Percentiles rank a stretch among this genome's conserved stretches.
These are phyloP conservation scores for Protomyces arabidopsidicola DNA, from an alignment of 1,139 yeast genomes.

Conservation along the genomic window DNA sequence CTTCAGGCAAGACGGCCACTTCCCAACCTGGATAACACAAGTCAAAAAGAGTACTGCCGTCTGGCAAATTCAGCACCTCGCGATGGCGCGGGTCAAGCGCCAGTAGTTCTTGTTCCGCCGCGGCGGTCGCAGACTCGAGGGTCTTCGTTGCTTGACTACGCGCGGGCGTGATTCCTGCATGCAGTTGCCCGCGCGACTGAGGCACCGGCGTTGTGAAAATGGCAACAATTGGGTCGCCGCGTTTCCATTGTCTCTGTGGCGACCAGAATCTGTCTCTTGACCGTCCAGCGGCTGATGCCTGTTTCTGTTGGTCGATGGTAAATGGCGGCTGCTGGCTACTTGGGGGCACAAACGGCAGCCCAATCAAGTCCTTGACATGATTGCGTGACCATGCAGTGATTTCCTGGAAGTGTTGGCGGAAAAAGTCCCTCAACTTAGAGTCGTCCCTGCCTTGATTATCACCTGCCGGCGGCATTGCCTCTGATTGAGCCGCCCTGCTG, in stretches of 20 bases:
- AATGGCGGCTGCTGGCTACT: conserved; percentile 11
- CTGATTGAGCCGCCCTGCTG: background rate
- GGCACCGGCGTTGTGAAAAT: background rate
- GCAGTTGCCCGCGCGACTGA: background rate
- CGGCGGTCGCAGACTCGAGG: background rate
- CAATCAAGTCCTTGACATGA: conserved; percentile 13
- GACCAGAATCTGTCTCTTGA: conserved; percentile 3
- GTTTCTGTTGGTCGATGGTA: conserved; percentile 1
- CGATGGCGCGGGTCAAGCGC: background rate
- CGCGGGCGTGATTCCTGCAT: background rate
- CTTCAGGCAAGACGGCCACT: conserved; percentile 10
- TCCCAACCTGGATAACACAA: conserved; percentile 26
- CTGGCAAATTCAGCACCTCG: conserved; percentile 15
- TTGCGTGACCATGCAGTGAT: background rate
- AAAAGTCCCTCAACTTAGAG: background rate
- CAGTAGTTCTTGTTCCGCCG: background rate
- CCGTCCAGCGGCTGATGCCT: background rate
- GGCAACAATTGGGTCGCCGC: conserved; percentile 19
- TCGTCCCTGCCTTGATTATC: background rate
- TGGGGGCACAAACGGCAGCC: conserved; percentile 13
- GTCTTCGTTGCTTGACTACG: background rate
- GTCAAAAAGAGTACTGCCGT: conserved; percentile 15
- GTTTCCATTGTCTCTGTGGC: conserved; percentile 13
- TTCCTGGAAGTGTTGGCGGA: background rate
- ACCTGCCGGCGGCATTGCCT: background rate